Base-by-base conservation (phyloP, 371 early-diverging fungal species). In the Actinomucor elegans region DNA sequence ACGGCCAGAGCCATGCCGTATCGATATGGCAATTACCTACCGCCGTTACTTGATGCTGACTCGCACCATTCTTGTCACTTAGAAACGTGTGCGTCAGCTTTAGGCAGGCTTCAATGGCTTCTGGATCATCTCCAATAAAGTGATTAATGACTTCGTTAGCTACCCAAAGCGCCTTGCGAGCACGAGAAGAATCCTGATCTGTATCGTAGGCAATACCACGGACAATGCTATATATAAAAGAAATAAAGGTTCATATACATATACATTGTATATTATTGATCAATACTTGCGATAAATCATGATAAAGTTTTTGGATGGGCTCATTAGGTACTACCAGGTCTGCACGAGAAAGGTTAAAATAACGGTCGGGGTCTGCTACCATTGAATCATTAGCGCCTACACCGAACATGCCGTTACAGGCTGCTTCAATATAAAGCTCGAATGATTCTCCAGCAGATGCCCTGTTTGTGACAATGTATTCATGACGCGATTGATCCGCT, bases 401-500 rank as follows among this genome's bases (percentile, higher is more conserved):
- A 28, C 98, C 96, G 79, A 94, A 94, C 86, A 96, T 81, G 31
- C 91, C 91, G 67, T 98, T 98, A 64, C 94, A 94, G 1, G 94
- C 96, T 27, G 91, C 85, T 57, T 97, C 98, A 42, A 97, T 71
- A 57, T 86, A 94, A 47, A 95, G 83, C 7, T 83, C 71, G 40
- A 82, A 75, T 14, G 62, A 64, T 44, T 91, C 87, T 0, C 85
- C 89, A 10, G 77, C 78, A 10, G 59, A 66, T 7, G 89, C 90
- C 23, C 75, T 70, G 6, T 77, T 59, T 1, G 89, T 78, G 14
- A 97, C 55, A 14, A 80, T 58, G 68, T 81, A 92, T 37, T 97
- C 94, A 27, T 88, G 83, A 28, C 93, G 88, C 17, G 84, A 69
- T 57, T 88, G 87, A 49, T 78, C 78, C 17, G 71, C 83, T 64